Base-by-base conservation (phyloP, 2,329 filamentous ascomycete genomes). In the Fusarium pseudoanthophilum region DNA sequence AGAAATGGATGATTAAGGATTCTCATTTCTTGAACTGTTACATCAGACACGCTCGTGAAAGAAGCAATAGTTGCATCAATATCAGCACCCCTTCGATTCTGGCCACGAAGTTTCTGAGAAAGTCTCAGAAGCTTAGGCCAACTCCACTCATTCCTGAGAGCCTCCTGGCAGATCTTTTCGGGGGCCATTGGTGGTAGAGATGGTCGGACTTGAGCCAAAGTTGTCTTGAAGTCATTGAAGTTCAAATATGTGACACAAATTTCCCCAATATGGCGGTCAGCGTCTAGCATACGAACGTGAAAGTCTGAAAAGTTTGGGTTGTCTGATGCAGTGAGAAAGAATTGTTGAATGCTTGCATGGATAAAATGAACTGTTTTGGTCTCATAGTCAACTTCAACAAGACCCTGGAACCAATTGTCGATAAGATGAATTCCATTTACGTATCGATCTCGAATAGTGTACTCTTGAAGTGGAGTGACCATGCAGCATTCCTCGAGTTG, bases 251-350 rank as follows among this genome's bases (percentile, higher is more conserved):
- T 60, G 1, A 52, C 2, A 0, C 26, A 21, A 2, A 60, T 5
- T 0, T 60, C 36, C 4, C 57, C 45, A 1, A 40, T 14, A 2
- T 52, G 13, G 9, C 7, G 36, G 13, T 58, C 20, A 0, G 40
- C 40, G 0, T 48, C 24, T 26, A 40, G 1, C 1, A 40, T 11
- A 0, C 11, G 0, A 7, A 60, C 5, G 7, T 26, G 14, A 5
- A 60, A 60, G 0, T 21, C 11, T 0, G 11, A 3, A 2, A 37
- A 5, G 0, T 2, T 2, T 1, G 24, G 3, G 1, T 20, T 8
- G 0, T 4, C 2, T 7, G 36, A 0, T 0, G 8, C 2, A 0
- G 11, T 13, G 7, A 39, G 21, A 16, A 59, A 59, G 26, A 51
- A 59, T 9, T 16, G 32, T 2, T 39, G 34, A 6, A 59, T 26